These are phyloP conservation scores for Corrigiola litoralis DNA, from an alignment of 179 eudicot species.

Conservation along the genomic window DNA sequence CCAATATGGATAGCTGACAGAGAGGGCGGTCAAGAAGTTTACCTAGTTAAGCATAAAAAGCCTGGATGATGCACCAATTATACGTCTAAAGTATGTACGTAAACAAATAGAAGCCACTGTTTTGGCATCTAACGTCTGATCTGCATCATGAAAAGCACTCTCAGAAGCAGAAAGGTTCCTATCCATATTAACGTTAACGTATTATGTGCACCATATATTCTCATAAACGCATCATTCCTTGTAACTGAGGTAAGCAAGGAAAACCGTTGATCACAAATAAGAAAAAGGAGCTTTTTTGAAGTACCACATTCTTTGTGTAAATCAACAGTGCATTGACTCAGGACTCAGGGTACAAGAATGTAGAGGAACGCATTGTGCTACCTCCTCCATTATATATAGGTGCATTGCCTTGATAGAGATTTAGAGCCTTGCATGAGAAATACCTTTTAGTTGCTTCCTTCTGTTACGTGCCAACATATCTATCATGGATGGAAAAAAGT, in stretches of 20 bases:
- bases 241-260: constrained; percentile 10
- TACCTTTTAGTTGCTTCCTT: background rate
- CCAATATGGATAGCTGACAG: background rate
- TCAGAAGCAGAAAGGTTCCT: background rate
- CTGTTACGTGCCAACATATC: background rate
- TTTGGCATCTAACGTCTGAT: constrained; percentile 22
- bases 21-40: constrained; percentile 6
- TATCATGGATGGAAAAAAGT: constrained; percentile 62
- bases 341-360: constrained; percentile 16
- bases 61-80: background rate
- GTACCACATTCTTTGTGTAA: constrained; percentile 15
- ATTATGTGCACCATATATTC: constrained; percentile 5
- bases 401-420: background rate
- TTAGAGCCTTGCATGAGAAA: constrained; percentile 21
- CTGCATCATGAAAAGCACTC: constrained; percentile 12
- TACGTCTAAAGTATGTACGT: constrained; percentile 16
- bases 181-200: constrained; percentile 12
- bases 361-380: background rate
- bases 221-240: constrained; percentile 3
- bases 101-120: constrained; percentile 20
- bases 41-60: constrained; percentile 20
- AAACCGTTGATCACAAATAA: constrained; percentile 16
- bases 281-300: constrained; percentile 19
- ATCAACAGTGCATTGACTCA: constrained; percentile 15
- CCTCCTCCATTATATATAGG: constrained; percentile 23